phyloP scores from a whole-genome alignment of 257 asterid species.

The Petunia axillaris region DNA sequence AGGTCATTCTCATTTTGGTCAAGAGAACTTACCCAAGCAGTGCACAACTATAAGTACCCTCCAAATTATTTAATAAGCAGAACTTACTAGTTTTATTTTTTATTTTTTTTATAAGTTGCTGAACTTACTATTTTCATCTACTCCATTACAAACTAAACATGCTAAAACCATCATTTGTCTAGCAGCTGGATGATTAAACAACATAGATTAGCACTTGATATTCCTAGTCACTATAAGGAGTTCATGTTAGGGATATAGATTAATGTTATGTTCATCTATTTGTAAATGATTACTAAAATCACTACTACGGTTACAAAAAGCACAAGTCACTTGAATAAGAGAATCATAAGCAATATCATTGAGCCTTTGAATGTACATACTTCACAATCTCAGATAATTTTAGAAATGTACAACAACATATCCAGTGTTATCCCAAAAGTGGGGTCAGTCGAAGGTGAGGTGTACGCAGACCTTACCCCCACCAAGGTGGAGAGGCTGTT shows the following conservation, averaged over 20 bases:
- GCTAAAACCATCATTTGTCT: background rate
- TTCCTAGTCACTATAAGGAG: background rate
- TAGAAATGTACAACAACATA: background rate
- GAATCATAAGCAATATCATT: background rate
- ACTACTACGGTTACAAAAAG: background rate
- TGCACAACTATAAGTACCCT: background rate
- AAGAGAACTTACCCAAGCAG: background rate
- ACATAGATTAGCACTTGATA: background rate
- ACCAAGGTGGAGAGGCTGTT: no score
- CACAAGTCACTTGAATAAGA: background rate
- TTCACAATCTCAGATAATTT: slow-evolving; percentile 12
- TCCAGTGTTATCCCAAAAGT: no score
- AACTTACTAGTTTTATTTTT: background rate
- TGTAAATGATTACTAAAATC: background rate
- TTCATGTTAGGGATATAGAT: no score
- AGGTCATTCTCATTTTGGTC: background rate
- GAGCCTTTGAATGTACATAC: slow-evolving; percentile 16
- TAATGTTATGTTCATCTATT: background rate
- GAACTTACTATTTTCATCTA: background rate
- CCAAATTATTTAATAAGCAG: background rate
- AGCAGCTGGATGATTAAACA: background rate
- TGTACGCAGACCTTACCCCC: no score
- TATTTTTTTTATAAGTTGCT: background rate
- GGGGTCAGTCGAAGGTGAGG: no score
- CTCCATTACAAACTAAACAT: background rate